Evolutionary conservation across 176 grass and related monocot species (phyloP).

Genomic region (Raddia distichophylla): DNA sequence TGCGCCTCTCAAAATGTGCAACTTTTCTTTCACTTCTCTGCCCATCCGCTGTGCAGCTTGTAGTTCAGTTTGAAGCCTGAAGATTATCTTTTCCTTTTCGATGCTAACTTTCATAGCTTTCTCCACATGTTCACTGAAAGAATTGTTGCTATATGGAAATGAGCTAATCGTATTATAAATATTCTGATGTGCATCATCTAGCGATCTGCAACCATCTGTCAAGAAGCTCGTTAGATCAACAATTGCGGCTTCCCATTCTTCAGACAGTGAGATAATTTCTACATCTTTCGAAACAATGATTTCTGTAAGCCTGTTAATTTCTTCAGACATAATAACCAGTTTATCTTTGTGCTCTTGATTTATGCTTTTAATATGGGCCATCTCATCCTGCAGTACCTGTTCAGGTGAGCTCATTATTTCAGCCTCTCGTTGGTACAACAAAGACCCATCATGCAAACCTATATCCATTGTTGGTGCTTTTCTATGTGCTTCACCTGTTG

Average conservation of each 20-base stretch:
- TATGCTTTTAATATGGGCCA: constrained; percentile 46
- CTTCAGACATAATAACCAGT: constrained; percentile 56
- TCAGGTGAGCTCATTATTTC: constrained; percentile 34
- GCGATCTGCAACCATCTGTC: constrained; percentile 66
- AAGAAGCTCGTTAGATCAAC: constrained; percentile 82
- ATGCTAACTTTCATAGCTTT: constrained; percentile 78
- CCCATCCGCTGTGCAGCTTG: constrained; percentile 59
- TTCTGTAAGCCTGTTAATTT: constrained; percentile 64
- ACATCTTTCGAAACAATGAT: constrained; percentile 65
- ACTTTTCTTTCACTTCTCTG: constrained; percentile 67
- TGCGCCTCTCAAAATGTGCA: constrained; percentile 80
- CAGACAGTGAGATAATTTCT: constrained; percentile 59
- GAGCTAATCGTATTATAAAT: constrained; percentile 69
- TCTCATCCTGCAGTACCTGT: constrained; percentile 31
- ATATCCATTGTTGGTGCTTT: constrained; percentile 20
- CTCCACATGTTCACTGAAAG: constrained; percentile 70
- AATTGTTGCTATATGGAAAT: constrained; percentile 67
- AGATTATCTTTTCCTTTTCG: constrained; percentile 77
- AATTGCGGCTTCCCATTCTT: constrained; percentile 83
- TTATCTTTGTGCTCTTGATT: constrained; percentile 56
- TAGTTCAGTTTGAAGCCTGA: constrained; percentile 66
- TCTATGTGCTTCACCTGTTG: constrained; percentile 17
- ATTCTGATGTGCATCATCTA: constrained; percentile 79
- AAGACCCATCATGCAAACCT: constrained; percentile 18
- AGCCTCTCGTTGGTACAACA: constrained; percentile 17